Evolutionary conservation across 495 filamentous ascomycete species (phyloP).

Genomic region (Echria macrotheca): DNA sequence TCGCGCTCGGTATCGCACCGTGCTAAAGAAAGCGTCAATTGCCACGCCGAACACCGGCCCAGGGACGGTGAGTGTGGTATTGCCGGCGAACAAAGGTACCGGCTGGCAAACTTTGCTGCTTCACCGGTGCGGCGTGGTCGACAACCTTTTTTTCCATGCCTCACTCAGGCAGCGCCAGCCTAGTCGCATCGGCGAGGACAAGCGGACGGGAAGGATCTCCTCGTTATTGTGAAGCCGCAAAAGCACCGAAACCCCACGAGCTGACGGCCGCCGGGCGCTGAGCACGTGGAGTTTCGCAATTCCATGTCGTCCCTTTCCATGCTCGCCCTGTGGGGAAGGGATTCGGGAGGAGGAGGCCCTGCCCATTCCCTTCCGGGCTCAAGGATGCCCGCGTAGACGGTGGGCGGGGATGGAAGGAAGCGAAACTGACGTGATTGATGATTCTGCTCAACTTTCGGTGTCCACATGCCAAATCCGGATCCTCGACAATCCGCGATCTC

Average conservation of each 20-base stretch:
- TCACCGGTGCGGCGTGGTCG: constrained; percentile 5
- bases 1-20: background rate
- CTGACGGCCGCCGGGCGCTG: background rate
- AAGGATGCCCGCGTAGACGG: too few relatives aligned
- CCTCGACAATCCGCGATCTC: background rate
- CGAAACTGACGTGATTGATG: constrained; percentile 5
- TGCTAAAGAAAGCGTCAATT: constrained; percentile 5
- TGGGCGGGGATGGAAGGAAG: too few relatives aligned
- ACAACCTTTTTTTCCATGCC: background rate
- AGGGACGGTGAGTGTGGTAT: background rate
- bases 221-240: background rate
- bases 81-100: background rate
- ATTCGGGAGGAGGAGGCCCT: background rate
- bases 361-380: background rate
- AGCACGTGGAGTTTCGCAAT: background rate
- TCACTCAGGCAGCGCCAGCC: background rate
- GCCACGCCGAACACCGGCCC: background rate
- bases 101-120: background rate
- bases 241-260: background rate
- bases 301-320: constrained; percentile 1
- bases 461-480: constrained; percentile 9
- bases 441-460: background rate
- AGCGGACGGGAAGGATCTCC: background rate
- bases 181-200: background rate
- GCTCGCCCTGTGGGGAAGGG: constrained; percentile 1